Evolutionary conservation across 139 green algal genomes (phyloP).

Genomic region (Closterium sp.): DNA sequence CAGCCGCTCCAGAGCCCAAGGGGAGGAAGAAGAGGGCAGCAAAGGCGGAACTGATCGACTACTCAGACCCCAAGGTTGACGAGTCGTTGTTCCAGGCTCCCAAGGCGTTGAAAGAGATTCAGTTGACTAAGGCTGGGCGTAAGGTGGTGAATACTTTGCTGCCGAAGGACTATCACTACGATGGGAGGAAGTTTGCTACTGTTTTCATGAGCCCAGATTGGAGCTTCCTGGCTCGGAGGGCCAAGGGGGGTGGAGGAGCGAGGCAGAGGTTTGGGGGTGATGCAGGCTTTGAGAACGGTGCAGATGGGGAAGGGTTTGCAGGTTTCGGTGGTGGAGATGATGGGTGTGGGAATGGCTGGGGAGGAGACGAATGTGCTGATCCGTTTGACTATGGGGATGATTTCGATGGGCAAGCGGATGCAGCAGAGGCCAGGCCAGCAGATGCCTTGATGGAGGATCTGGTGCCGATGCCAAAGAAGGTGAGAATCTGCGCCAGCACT

Average conservation of each 20-base stretch:
- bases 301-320: constrained; percentile 12
- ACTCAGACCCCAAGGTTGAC: constrained; percentile 59
- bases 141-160: constrained; percentile 62
- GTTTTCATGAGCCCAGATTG: constrained; percentile 58
- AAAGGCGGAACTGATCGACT: constrained; percentile 63
- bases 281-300: no score
- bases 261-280: not conserved
- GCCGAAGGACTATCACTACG: constrained; percentile 72
- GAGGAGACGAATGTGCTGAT: constrained; percentile 27
- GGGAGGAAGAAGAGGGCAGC: not conserved
- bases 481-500: not conserved
- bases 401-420: constrained; percentile 13
- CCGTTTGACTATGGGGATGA: constrained; percentile 26
- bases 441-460: not conserved
- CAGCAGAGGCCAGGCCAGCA: not conserved
- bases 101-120: constrained; percentile 5
- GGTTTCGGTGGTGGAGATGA: not conserved
- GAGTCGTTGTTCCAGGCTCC: constrained; percentile 40
- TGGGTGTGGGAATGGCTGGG: not conserved
- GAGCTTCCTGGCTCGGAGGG: not conserved
- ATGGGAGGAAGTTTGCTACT: constrained; percentile 50
- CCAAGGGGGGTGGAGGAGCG: no score
- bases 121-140: not conserved
- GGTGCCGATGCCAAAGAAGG: not conserved
- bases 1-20: not conserved